Evolutionary conservation across 1,284 basidiomycete species (phyloP).

Genomic region (Volvariella surrecta): DNA sequence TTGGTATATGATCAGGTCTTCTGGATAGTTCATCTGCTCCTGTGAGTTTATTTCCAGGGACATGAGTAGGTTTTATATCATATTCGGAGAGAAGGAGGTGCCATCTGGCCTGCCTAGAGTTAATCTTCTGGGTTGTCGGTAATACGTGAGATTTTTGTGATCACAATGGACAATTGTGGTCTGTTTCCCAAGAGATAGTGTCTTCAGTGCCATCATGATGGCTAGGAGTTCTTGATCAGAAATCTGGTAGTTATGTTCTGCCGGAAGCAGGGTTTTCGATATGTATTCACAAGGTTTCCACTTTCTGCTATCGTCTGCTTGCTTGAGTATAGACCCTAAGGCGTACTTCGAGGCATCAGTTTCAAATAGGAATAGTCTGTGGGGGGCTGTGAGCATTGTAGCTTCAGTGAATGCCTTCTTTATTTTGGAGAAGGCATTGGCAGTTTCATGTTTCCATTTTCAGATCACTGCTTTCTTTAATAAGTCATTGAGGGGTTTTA

Average conservation of each 20-base stretch:
- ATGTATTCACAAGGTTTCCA: conserved; percentile 21
- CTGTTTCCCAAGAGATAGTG: conserved; percentile 5
- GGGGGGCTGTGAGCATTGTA: no score
- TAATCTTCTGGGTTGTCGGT: conserved; percentile 3
- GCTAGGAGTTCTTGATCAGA: conserved; percentile 37
- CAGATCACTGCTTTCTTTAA: no score
- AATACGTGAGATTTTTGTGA: conserved; percentile 12
- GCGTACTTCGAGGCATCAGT: no score
- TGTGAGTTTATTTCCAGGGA: conserved; percentile 23
- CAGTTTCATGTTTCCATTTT: no score
- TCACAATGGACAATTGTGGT: conserved; percentile 2
- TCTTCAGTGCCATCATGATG: conserved; percentile 11
- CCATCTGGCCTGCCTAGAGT: conserved; percentile 13
- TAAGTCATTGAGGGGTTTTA: no score
- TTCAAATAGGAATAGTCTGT: no score
- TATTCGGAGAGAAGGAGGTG: conserved; percentile 23
- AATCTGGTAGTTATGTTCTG: conserved; percentile 33
- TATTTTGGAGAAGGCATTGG: no score
- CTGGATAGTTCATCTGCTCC: no score
- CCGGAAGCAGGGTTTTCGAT: conserved; percentile 18
- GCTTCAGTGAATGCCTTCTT: no score
- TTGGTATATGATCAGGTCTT: no score
- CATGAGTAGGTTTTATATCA: conserved; percentile 27
- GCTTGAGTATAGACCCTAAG: background rate
- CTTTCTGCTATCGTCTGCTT: conserved; percentile 10